Evolutionary conservation across 495 filamentous ascomycete genomes (phyloP).

Genomic region (Cercophora sp.): DNA sequence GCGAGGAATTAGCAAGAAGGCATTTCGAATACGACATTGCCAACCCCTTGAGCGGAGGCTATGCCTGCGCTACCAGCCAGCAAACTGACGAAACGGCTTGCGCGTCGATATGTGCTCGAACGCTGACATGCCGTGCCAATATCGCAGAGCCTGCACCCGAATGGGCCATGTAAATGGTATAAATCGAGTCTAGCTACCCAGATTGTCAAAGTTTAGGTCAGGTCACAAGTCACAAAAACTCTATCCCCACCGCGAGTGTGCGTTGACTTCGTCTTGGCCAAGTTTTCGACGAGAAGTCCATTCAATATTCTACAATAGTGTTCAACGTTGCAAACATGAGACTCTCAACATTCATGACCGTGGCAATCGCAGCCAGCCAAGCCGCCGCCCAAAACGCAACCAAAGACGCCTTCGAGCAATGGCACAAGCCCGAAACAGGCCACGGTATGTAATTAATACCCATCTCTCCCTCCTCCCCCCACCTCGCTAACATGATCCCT

Average conservation of each 20-base stretch:
- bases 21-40: slow-evolving; percentile 7
- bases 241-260: too few relatives aligned
- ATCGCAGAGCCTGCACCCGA: too few relatives aligned
- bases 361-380: neutral
- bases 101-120: slow-evolving; percentile 3
- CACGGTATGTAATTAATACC: neutral
- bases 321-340: slow-evolving; percentile 3
- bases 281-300: too few relatives aligned
- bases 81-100: neutral
- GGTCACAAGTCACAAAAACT: too few relatives aligned
- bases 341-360: slow-evolving; percentile 2
- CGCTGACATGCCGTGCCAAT: slow-evolving; percentile 4
- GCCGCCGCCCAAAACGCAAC: neutral
- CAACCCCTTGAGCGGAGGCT: neutral
- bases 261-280: too few relatives aligned
- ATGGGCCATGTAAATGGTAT: too few relatives aligned
- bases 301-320: neutral
- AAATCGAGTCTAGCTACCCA: too few relatives aligned
- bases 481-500: neutral
- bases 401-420: slow-evolving; percentile 11
- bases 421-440: slow-evolving; percentile 8
- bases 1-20: slow-evolving; percentile 6
- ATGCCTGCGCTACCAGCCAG: too few relatives aligned
- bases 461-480: too few relatives aligned
- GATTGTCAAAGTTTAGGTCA: too few relatives aligned